Evolutionary conservation across 139 green algal species (phyloP).

Genomic region (Chlorella sorokiniana): DNA sequence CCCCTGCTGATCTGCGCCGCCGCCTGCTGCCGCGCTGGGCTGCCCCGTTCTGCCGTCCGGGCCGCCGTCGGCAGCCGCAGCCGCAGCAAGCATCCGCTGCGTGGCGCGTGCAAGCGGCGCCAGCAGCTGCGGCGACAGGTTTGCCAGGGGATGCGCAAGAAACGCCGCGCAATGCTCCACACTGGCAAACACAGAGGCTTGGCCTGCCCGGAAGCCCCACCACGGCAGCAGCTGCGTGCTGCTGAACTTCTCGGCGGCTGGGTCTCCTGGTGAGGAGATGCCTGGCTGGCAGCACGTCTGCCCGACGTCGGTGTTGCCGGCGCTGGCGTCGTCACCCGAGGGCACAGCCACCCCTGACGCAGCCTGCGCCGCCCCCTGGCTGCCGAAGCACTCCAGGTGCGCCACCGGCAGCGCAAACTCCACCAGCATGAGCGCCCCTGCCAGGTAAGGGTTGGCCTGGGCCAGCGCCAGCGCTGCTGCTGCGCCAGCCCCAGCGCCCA

Average conservation of each 20-base stretch:
- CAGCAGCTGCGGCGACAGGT: constrained; percentile 8
- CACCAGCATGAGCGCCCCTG: constrained; percentile 19
- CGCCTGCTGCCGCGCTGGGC: background rate
- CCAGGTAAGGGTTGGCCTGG: constrained; percentile 16
- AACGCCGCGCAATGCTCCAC: constrained; percentile 28
- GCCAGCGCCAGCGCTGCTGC: constrained; percentile 38
- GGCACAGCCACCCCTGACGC: background rate
- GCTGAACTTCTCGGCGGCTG: background rate
- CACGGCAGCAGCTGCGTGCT: constrained; percentile 37
- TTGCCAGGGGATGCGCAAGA: constrained; percentile 25
- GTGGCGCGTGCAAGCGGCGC: background rate
- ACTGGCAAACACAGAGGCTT: constrained; percentile 16
- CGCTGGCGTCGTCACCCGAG: background rate
- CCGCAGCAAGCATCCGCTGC: background rate
- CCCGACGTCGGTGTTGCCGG: no score
- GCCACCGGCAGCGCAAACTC: constrained; percentile 36
- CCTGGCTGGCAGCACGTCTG: background rate
- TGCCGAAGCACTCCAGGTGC: background rate
- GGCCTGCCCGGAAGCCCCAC: constrained; percentile 17
- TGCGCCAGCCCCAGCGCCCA: constrained; percentile 49
- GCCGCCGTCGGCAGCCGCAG: background rate
- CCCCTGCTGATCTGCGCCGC: background rate
- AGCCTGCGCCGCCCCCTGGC: background rate
- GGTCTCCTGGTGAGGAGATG: background rate
- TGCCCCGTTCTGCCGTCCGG: background rate